A percentile compares a stretch with the other conserved stretches of the same genome.
phyloP scores from a whole-genome alignment of 495 filamentous ascomycete species.

The Penicillium mononematosum region DNA sequence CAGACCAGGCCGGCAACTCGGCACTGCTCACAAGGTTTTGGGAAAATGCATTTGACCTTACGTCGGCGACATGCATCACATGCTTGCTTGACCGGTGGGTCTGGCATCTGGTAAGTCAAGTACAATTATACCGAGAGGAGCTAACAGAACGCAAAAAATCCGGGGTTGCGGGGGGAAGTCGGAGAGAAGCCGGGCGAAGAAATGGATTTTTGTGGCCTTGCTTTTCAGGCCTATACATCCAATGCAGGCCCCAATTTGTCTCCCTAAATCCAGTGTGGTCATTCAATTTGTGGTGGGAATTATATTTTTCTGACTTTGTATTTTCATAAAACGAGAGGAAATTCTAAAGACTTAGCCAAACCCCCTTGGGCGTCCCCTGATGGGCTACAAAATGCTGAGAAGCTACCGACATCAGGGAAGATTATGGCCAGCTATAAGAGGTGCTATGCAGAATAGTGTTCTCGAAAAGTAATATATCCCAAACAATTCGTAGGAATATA shows the following conservation, averaged over 20 bases:
- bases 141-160: neutral
- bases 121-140: neutral
- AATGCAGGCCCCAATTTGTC: neutral
- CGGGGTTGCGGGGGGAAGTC: conserved; percentile 16
- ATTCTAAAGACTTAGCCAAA: neutral
- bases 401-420: neutral
- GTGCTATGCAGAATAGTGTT: neutral
- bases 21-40: conserved; percentile 64
- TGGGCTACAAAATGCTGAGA: neutral
- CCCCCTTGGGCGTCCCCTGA: neutral
- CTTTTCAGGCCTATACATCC: neutral
- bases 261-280: neutral
- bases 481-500: neutral
- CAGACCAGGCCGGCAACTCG: conserved; percentile 64
- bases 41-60: conserved; percentile 67
- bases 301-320: neutral
- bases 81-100: conserved; percentile 54
- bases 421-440: neutral
- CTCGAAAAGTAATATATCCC: neutral
- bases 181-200: conserved; percentile 14
- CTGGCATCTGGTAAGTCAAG: conserved; percentile 5
- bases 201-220: neutral
- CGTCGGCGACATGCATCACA: conserved; percentile 83
- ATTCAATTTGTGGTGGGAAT: neutral
- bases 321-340: neutral